Evolutionary conservation across 768 basidiomycete genomes (phyloP).

Genomic region (Agaricus sinodeliciosus): DNA sequence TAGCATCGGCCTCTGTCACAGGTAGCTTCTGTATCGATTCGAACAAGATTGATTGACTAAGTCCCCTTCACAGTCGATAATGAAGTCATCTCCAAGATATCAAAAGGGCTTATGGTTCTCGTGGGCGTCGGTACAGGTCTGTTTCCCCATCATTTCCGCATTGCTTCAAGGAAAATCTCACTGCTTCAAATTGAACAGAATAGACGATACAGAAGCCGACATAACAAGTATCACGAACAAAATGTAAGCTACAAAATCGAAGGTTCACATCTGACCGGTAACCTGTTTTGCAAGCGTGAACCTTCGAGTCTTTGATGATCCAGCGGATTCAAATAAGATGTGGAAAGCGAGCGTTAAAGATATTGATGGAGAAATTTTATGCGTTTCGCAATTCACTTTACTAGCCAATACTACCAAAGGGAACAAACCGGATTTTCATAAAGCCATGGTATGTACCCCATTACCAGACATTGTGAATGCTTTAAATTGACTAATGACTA

Average conservation of each 20-base stretch:
- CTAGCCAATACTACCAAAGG: slow-evolving; percentile 84
- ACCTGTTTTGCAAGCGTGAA: slow-evolving; percentile 42
- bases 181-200: slow-evolving; percentile 18
- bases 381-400: slow-evolving; percentile 93
- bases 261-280: slow-evolving; percentile 4
- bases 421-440: slow-evolving; percentile 88
- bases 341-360: slow-evolving; percentile 91
- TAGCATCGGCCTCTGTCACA: slow-evolving; percentile 77
- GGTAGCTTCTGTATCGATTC: slow-evolving; percentile 35
- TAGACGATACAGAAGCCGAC: slow-evolving; percentile 80
- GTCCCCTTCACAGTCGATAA: slow-evolving; percentile 54
- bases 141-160: slow-evolving; percentile 12
- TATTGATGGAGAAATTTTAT: slow-evolving; percentile 84
- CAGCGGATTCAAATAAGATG: slow-evolving; percentile 46
- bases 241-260: slow-evolving; percentile 45
- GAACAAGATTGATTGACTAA: neutral
- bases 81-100: slow-evolving; percentile 75
- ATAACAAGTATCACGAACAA: slow-evolving; percentile 71
- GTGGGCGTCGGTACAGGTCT: slow-evolving; percentile 83
- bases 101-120: slow-evolving; percentile 81
- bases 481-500: slow-evolving; percentile 20
- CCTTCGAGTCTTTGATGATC: slow-evolving; percentile 68
- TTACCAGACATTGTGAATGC: neutral
- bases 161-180: slow-evolving; percentile 8
- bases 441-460: slow-evolving; percentile 66